phyloP scores from a whole-genome alignment of 495 filamentous ascomycete species.

The Aspergillus funiculosus region DNA sequence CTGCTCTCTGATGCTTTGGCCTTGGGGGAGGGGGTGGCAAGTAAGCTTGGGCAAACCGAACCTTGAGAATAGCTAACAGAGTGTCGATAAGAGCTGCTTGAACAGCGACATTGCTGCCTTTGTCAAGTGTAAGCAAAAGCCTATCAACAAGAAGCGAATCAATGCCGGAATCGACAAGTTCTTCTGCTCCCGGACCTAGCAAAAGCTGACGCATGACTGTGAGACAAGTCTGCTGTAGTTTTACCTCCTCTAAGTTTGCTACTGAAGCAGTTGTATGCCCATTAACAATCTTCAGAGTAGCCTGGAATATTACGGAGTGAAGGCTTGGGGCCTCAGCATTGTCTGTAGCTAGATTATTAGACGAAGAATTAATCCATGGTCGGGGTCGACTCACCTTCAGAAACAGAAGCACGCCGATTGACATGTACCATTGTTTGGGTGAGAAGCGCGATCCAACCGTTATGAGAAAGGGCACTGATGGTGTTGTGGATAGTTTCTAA shows the following conservation, averaged over 20 bases:
- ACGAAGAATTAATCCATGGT: neutral
- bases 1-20: conserved; percentile 38
- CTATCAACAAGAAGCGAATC: conserved; percentile 67
- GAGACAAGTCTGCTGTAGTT: conserved; percentile 62
- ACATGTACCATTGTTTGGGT: conserved; percentile 28
- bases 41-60: conserved; percentile 50
- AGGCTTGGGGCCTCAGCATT: conserved; percentile 29
- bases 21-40: conserved; percentile 31
- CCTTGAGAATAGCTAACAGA: conserved; percentile 62
- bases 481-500: conserved; percentile 68
- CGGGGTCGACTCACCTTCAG: conserved; percentile 27
- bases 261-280: conserved; percentile 11
- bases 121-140: conserved; percentile 57
- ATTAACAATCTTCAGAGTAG: conserved; percentile 30
- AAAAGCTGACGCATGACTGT: conserved; percentile 70
- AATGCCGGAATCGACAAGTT: conserved; percentile 62
- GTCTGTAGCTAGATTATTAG: conserved; percentile 19
- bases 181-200: conserved; percentile 60
- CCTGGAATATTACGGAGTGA: conserved; percentile 37
- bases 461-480: conserved; percentile 44
- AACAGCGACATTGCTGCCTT: conserved; percentile 40
- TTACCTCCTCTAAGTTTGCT: conserved; percentile 29
- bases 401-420: conserved; percentile 26
- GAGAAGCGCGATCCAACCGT: conserved; percentile 38
- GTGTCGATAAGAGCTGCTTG: conserved; percentile 73